Evolutionary conservation across 2,329 filamentous ascomycete genomes (phyloP).

Genomic region (Aschersonia sp.): DNA sequence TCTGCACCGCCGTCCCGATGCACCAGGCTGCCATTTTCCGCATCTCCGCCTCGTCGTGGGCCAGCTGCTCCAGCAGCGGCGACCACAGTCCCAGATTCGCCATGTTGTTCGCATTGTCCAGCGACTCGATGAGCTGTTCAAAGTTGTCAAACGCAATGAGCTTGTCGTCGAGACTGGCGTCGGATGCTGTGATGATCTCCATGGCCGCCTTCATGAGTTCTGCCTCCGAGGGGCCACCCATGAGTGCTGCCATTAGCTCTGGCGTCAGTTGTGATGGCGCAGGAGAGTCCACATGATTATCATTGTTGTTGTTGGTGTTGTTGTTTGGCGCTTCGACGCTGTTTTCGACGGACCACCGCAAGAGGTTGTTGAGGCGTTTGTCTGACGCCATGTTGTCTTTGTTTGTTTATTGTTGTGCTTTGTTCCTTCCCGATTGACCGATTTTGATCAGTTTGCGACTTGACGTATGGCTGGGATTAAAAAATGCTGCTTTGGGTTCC

Average conservation of each 20-base stretch:
- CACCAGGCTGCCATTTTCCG: slow-evolving; percentile 88
- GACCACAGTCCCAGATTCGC: slow-evolving; percentile 66
- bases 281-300: slow-evolving; percentile 12
- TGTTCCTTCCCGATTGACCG: neutral
- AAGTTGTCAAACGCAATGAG: slow-evolving; percentile 86
- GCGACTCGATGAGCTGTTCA: slow-evolving; percentile 77
- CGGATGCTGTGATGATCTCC: slow-evolving; percentile 48
- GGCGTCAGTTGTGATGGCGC: slow-evolving; percentile 38
- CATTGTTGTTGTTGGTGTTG: slow-evolving; percentile 7
- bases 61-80: slow-evolving; percentile 58
- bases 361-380: slow-evolving; percentile 55
- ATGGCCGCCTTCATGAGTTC: slow-evolving; percentile 84
- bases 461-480: neutral
- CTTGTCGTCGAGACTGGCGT: slow-evolving; percentile 55
- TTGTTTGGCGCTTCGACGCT: slow-evolving; percentile 14
- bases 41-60: slow-evolving; percentile 54
- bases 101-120: slow-evolving; percentile 97
- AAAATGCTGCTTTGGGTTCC: neutral
- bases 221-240: slow-evolving; percentile 77
- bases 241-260: slow-evolving; percentile 58
- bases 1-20: slow-evolving; percentile 87
- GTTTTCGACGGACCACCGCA: slow-evolving; percentile 59
- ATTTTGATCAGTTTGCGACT: no score
- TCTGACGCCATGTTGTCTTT: slow-evolving; percentile 25
- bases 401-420: neutral